Evolutionary conservation across 2,329 filamentous ascomycete genomes (phyloP), one percentile per base, ranked within the genome.

Genomic region (Clonostachys rhizophaga): DNA sequence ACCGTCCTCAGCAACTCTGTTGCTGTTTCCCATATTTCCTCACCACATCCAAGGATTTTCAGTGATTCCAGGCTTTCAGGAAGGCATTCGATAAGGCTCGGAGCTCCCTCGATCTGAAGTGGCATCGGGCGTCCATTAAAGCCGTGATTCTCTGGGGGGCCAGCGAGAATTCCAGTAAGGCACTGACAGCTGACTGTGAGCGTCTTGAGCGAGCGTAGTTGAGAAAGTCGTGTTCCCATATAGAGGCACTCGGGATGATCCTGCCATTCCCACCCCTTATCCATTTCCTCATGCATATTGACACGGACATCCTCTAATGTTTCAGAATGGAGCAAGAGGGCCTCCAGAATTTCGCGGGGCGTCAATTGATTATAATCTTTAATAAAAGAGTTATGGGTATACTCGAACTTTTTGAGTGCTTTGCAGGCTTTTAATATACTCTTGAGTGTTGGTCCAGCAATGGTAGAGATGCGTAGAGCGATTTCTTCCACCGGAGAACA

Each of bases 221-320:
- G 36, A 8, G 14, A 18, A 18, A 39, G 36, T n/a, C 11, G 6
- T 18, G 11, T 39, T n/a, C 36, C 36, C 14, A 39, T n/a, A 11
- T n/a, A n/a, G 36, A 39, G 16, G 16, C 44, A 44, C 2, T 48
- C 33, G 6, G 44, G 34, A 17, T 6, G 14, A 2, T 45, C n/a
- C 4, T 14, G 9, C 34, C 34, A 37, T 34, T 37, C 42, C 24
- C 24, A 30, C 34, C 7, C 13, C 8, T 46, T 49, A 6, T 37
- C 17, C 50, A 35, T 42, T 18, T 43, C 40, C 10, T 50, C 49
- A 5, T 46, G 39, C n/a, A 44, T 47, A 16, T 52, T 44, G 14
- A 46, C 16, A 24, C 49, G 46, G 3, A 53, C 46, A n/a, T 46
- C 44, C 34, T 52, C 48, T 10, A 52, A 46, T 1, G 47, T 49